These are phyloP conservation scores for Aspergillus tanneri DNA, from an alignment of 2,329 filamentous ascomycete genomes.

Conservation along the genomic window DNA sequence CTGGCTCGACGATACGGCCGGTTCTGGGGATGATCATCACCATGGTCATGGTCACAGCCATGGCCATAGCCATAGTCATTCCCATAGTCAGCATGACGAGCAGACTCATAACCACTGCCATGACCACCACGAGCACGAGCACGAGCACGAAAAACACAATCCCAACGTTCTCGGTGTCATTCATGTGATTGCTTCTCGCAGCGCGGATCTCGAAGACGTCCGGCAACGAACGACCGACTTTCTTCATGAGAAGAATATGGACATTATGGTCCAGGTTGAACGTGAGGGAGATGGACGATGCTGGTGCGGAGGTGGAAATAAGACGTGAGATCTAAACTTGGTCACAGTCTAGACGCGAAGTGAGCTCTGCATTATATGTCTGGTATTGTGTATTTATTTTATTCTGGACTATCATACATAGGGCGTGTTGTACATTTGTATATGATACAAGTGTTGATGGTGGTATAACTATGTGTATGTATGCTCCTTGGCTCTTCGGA, in stretches of 20 bases:
- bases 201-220: conserved; percentile 77
- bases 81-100: conserved; percentile 30
- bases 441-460: too few relatives aligned
- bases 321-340: too few relatives aligned
- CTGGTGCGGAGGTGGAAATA: conserved; percentile 58
- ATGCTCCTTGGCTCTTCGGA: too few relatives aligned
- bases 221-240: conserved; percentile 73
- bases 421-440: too few relatives aligned
- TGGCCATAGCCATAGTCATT: conserved; percentile 30
- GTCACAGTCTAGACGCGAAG: too few relatives aligned
- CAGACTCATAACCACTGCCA: conserved; percentile 32
- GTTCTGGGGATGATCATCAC: conserved; percentile 40
- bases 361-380: too few relatives aligned
- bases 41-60: conserved; percentile 37
- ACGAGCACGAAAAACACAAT: conserved; percentile 18
- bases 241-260: conserved; percentile 68
- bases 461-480: too few relatives aligned
- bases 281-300: conserved; percentile 70
- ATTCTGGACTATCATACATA: too few relatives aligned
- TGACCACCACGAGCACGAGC: conserved; percentile 26
- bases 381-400: too few relatives aligned
- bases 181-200: conserved; percentile 73
- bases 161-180: conserved; percentile 72
- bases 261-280: conserved; percentile 85
- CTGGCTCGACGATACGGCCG: conserved; percentile 74